Evolutionary conservation across 2,329 filamentous ascomycete species (phyloP).

Genomic region (Alternaria infectoria): DNA sequence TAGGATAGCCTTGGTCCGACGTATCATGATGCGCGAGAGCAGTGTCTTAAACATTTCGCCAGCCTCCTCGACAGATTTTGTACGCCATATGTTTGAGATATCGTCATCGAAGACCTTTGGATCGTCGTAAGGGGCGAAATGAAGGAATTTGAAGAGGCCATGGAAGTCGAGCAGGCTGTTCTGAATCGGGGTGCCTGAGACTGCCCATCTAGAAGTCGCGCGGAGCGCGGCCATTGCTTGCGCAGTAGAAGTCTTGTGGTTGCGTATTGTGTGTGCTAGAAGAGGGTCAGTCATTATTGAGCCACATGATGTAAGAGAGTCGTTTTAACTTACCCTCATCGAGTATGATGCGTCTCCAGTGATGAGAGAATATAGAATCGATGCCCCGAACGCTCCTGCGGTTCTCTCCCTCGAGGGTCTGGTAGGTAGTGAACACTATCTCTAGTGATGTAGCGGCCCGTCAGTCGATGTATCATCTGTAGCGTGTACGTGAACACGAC

Average conservation of each 20-base stretch:
- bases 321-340: slow-evolving; percentile 22
- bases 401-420: slow-evolving; percentile 3
- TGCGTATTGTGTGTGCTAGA: slow-evolving; percentile 25
- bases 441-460: neutral
- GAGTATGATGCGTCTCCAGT: slow-evolving; percentile 51
- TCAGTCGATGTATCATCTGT: neutral
- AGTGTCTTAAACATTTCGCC: slow-evolving; percentile 50
- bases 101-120: slow-evolving; percentile 48
- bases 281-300: neutral
- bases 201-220: slow-evolving; percentile 58
- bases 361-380: slow-evolving; percentile 19
- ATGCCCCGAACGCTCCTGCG: neutral
- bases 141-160: slow-evolving; percentile 25
- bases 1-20: slow-evolving; percentile 50
- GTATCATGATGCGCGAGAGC: slow-evolving; percentile 48
- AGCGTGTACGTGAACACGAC: neutral
- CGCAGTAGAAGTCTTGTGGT: slow-evolving; percentile 27
- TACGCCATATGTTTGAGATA: slow-evolving; percentile 51
- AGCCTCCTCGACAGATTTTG: slow-evolving; percentile 43
- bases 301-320: neutral
- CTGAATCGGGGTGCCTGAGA: slow-evolving; percentile 55
- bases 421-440: slow-evolving; percentile 14
- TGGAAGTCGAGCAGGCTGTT: slow-evolving; percentile 24
- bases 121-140: slow-evolving; percentile 30
- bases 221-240: slow-evolving; percentile 45